Evolutionary conservation across 176 grass and related monocot genomes (phyloP).

Genomic region (Carex myosuroides): DNA sequence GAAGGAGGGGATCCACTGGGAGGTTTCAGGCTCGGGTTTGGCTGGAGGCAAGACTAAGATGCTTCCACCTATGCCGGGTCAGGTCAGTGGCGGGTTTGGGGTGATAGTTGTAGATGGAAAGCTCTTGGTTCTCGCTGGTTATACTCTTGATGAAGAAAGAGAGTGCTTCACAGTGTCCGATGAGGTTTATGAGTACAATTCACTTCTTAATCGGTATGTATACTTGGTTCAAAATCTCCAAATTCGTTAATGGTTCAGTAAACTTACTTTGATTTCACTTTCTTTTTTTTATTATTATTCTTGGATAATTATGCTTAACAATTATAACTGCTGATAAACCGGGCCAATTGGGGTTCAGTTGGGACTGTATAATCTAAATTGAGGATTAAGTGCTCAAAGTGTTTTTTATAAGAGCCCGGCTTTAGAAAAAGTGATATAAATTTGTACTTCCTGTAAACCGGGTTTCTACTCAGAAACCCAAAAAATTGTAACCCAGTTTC

Average conservation of each 20-base stretch:
- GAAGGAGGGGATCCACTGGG: conserved; percentile 41
- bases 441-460: neutral
- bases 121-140: conserved; percentile 51
- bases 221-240: neutral
- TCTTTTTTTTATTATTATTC: neutral
- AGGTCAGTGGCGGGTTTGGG: conserved; percentile 37
- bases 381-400: neutral
- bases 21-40: conserved; percentile 21
- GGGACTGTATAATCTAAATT: neutral
- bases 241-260: neutral
- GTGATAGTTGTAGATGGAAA: conserved; percentile 58
- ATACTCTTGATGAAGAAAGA: conserved; percentile 30
- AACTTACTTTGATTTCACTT: neutral
- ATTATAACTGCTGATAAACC: neutral
- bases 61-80: conserved; percentile 62
- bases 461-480: no score
- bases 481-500: no score
- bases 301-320: neutral
- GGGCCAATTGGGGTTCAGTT: neutral
- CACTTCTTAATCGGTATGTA: conserved; percentile 56
- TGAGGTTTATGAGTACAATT: conserved; percentile 68
- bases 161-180: conserved; percentile 39
- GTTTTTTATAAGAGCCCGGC: neutral
- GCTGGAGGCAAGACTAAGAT: conserved; percentile 26
- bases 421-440: neutral